phyloP scores from a whole-genome alignment of 345 rosid genomes.

The Ceriops decandra region DNA sequence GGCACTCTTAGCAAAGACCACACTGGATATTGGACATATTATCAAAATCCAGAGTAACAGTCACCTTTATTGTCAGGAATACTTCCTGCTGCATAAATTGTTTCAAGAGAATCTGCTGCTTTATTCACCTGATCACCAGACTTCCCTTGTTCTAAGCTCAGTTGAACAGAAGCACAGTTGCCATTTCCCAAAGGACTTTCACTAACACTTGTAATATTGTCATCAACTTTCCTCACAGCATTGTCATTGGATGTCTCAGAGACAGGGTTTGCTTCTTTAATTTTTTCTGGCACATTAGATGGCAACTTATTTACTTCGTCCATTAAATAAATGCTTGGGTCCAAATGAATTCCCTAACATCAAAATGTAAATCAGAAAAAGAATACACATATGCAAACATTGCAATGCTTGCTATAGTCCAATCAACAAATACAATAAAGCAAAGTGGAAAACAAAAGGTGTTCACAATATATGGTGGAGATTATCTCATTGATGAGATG shows the following conservation, averaged over 20 bases:
- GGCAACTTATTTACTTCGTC: conserved; percentile 74
- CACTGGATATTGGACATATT: not conserved
- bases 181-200: conserved; percentile 30
- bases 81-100: conserved; percentile 38
- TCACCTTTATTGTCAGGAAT: conserved; percentile 40
- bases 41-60: conserved; percentile 10
- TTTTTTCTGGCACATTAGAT: conserved; percentile 37
- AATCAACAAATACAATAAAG: conserved; percentile 5
- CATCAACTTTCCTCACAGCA: conserved; percentile 31
- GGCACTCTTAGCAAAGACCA: not conserved
- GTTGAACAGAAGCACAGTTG: conserved; percentile 13
- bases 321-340: conserved; percentile 95
- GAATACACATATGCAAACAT: not conserved
- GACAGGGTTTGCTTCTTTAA: conserved; percentile 28
- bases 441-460: not conserved
- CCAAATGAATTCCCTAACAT: conserved; percentile 89
- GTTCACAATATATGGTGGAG: not conserved
- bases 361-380: conserved; percentile 12
- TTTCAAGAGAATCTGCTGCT: conserved; percentile 31
- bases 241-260: conserved; percentile 29
- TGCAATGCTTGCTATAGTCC: not conserved
- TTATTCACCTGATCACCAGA: conserved; percentile 35
- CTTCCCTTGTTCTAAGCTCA: conserved; percentile 23
- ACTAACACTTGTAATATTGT: conserved; percentile 22
- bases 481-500: not conserved